Evolutionary conservation across 192 early-diverging fungal genomes (phyloP).

Genomic region (Coemansia sp.): DNA sequence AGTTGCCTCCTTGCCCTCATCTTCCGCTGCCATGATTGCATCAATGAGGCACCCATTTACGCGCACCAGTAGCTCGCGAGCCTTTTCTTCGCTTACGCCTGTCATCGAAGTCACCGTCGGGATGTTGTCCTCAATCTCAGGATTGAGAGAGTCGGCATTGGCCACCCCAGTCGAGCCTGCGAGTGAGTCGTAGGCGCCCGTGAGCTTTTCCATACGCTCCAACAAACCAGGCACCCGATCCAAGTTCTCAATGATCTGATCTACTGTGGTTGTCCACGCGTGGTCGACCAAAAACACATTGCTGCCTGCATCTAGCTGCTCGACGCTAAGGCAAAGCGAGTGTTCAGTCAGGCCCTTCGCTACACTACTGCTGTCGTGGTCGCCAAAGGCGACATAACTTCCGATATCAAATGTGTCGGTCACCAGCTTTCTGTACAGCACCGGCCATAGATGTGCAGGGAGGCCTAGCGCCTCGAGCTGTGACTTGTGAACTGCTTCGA

Average conservation of each 20-base stretch:
- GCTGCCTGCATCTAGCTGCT: slow-evolving; percentile 40
- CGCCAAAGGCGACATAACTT: slow-evolving; percentile 35
- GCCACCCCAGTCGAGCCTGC: slow-evolving; percentile 36
- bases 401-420: slow-evolving; percentile 43
- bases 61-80: slow-evolving; percentile 60
- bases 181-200: slow-evolving; percentile 58
- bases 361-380: not conserved
- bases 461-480: slow-evolving; percentile 49
- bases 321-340: slow-evolving; percentile 28
- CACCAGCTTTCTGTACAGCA: slow-evolving; percentile 39
- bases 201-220: slow-evolving; percentile 66
- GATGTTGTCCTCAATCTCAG: slow-evolving; percentile 46
- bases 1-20: slow-evolving; percentile 2
- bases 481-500: slow-evolving; percentile 45
- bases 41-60: slow-evolving; percentile 63
- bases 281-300: slow-evolving; percentile 73
- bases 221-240: slow-evolving; percentile 59
- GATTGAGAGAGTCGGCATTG: slow-evolving; percentile 31
- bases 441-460: slow-evolving; percentile 42
- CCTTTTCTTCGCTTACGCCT: slow-evolving; percentile 57
- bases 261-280: slow-evolving; percentile 71
- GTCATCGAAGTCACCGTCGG: slow-evolving; percentile 64
- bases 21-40: slow-evolving; percentile 60
- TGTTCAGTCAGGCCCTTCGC: slow-evolving; percentile 17
- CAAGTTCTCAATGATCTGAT: slow-evolving; percentile 59